Base-by-base conservation (phyloP, 2,329 filamentous ascomycete species). In the Canariomyces notabilis region DNA sequence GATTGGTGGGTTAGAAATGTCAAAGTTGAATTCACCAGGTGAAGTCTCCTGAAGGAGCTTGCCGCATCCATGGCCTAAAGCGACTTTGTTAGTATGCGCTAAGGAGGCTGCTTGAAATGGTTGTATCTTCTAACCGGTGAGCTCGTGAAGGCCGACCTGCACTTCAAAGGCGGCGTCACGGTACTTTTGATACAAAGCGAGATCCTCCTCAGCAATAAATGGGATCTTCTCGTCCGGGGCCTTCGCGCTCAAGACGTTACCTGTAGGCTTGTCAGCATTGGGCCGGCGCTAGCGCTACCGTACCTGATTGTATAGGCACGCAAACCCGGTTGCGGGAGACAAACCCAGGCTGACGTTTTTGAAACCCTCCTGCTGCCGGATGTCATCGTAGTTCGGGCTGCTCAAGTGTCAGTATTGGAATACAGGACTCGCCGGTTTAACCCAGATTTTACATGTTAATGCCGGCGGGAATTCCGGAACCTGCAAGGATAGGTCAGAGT, bases 71-170 rank as follows among this genome's bases (percentile, higher is more conserved):
- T 96, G 91, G 15, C 90, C 87, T 66, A 36, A 3, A 7, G 6
- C 20, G 14, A 35, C n/a, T n/a, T 18, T 14, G 33, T 52, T 16
- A 42, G 19, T 11, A 16, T 15, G 3, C 29, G 6, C 7, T 4
- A 1, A 2, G 11, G 4, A n/a, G n/a, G n/a, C n/a, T n/a, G n/a
- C 14, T 26, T 5, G 9, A 12, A 9, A 21, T 16, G 8, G 11
- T 2, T 12, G 20, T 6, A n/a, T 9, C 11, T 9, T 55, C 61
- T 50, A 56, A 70, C 69, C 76, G 61, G 71, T 81, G 42, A 96
- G 80, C 64, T 96, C 90, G 66, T 97, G 91, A 16, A 97, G 83
- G 19, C 90, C 91, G 39, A 98, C 91, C 68, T 97, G 90, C 2
- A 96, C 89, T 67, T 97, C 91, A 59, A 97, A 97, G 0, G 91